Percentiles rank a stretch among this genome's conserved stretches.
These are phyloP conservation scores for Pythium periplocum DNA, from an alignment of 352 stramenopile species.

Conservation along the genomic window DNA sequence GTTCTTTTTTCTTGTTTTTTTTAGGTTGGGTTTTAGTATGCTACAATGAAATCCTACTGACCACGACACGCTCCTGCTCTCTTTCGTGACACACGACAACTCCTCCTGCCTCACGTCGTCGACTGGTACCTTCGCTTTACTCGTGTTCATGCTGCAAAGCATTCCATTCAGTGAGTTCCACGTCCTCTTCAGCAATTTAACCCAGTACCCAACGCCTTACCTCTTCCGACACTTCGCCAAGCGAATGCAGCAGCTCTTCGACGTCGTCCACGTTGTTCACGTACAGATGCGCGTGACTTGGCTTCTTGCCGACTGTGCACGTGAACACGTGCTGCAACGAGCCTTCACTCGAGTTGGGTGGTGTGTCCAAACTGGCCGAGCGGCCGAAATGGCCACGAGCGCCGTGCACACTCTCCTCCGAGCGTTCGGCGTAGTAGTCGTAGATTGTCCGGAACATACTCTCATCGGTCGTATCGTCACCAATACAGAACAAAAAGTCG, in stretches of 20 bases:
- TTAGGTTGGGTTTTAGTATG: too few species aligned
- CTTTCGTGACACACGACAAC: too few species aligned
- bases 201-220: background rate
- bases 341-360: conserved; percentile 31
- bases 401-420: conserved; percentile 75
- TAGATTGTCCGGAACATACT: conserved; percentile 97
- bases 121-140: too few species aligned
- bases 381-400: conserved; percentile 13
- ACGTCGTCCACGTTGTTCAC: conserved; percentile 89
- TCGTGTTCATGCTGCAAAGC: too few species aligned
- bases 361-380: conserved; percentile 18
- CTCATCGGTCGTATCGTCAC: conserved; percentile 96
- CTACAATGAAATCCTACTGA: too few species aligned
- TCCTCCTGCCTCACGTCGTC: too few species aligned
- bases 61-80: too few species aligned
- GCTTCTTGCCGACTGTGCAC: conserved; percentile 90
- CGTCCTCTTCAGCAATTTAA: too few species aligned
- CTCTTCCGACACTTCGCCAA: conserved; percentile 21
- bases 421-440: conserved; percentile 86
- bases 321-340: conserved; percentile 86
- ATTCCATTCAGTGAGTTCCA: too few species aligned
- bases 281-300: conserved; percentile 86
- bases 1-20: too few species aligned
- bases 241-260: conserved; percentile 66
- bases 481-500: conserved; percentile 96